phyloP scores from a whole-genome alignment of 2,329 filamentous ascomycete genomes.

The Fusarium agapanthi region DNA sequence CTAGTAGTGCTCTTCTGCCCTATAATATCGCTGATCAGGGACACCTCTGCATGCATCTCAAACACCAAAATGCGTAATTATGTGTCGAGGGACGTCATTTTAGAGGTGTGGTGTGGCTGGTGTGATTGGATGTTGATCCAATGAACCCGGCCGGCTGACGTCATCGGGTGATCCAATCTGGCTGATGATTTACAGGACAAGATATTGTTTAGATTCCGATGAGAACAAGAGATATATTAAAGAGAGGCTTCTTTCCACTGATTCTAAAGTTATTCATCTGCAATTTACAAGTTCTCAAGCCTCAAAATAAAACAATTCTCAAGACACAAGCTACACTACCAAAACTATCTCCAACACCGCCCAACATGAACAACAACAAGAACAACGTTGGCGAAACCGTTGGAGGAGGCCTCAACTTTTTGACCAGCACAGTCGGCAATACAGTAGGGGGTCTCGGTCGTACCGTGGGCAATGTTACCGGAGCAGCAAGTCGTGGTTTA shows the following conservation, averaged over 20 bases:
- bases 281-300: slow-evolving; percentile 1
- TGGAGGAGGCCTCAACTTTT: slow-evolving; percentile 49
- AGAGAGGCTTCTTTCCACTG: slow-evolving; percentile 8
- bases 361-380: slow-evolving; percentile 39
- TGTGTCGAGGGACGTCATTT: slow-evolving; percentile 38
- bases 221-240: slow-evolving; percentile 3
- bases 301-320: not conserved
- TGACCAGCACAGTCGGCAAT: slow-evolving; percentile 53
- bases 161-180: slow-evolving; percentile 31
- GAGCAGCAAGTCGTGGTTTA: slow-evolving; percentile 64
- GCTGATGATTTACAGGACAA: slow-evolving; percentile 10
- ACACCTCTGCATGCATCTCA: slow-evolving; percentile 10
- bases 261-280: not conserved
- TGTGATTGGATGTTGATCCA: slow-evolving; percentile 16
- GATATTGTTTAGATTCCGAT: slow-evolving; percentile 19
- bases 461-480: slow-evolving; percentile 53
- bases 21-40: slow-evolving; percentile 7
- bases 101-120: slow-evolving; percentile 21
- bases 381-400: slow-evolving; percentile 47
- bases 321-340: not conserved
- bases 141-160: slow-evolving; percentile 33
- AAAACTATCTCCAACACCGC: too few relatives aligned
- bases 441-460: slow-evolving; percentile 51
- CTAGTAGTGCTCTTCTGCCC: slow-evolving; percentile 12
- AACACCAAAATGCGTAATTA: slow-evolving; percentile 31